phyloP scores from a whole-genome alignment of 2,329 filamentous ascomycete species.

The Colletotrichum eremochloae region DNA sequence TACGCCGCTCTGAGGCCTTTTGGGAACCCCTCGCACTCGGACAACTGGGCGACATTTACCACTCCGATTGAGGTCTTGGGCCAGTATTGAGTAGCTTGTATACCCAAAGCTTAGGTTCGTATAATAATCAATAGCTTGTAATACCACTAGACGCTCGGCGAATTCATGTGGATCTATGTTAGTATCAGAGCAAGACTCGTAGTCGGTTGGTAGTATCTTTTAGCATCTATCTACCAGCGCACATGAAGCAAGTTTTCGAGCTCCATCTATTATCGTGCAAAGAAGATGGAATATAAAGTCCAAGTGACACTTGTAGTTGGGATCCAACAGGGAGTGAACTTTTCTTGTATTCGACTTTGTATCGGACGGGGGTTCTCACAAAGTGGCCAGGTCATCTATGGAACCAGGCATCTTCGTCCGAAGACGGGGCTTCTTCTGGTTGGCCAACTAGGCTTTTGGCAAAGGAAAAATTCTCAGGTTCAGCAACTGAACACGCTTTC shows the following conservation, averaged over 20 bases:
- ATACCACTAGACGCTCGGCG: not conserved
- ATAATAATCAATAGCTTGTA: not conserved
- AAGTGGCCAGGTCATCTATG: constrained; percentile 30
- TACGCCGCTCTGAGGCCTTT: constrained; percentile 36
- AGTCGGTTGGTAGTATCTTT: not conserved
- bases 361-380: not conserved
- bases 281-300: constrained; percentile 17
- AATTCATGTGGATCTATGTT: not conserved
- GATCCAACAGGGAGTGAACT: not conserved
- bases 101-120: not conserved
- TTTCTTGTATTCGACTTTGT: not conserved
- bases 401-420: constrained; percentile 25
- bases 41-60: constrained; percentile 48
- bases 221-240: not conserved
- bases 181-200: constrained; percentile 4
- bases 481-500: no score
- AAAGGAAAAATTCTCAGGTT: constrained; percentile 33
- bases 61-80: constrained; percentile 50
- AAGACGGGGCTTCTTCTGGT: constrained; percentile 31
- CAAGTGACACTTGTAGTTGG: constrained; percentile 9
- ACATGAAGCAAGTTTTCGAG: no score
- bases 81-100: constrained; percentile 5
- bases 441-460: constrained; percentile 35
- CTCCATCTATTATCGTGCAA: constrained; percentile 8
- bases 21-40: constrained; percentile 24